Base-by-base conservation (phyloP, 148 eudicot genomes). In the Nyssa sinensis region DNA sequence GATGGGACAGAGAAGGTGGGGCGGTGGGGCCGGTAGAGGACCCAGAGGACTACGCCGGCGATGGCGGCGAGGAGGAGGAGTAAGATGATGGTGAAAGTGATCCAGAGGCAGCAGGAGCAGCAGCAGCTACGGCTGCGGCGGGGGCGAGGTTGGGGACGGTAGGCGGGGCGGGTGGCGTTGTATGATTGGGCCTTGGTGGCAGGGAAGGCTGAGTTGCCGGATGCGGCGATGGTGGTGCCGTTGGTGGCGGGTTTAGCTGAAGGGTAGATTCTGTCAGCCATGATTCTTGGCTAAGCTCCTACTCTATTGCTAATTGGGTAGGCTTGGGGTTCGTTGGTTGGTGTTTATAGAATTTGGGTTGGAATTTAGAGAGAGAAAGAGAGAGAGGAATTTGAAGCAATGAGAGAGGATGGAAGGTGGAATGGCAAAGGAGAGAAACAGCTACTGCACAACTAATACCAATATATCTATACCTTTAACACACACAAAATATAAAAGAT, bases 1-100 rank as follows among this genome's bases (percentile, higher is more conserved):
- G 89, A 67, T 30, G 87, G 55, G 57, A 89, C 77, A 35, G 87
- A 55, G 86, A 88, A 92, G 24, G 83, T 35, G 10, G 92, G 92
- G 9, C 83, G 86, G 24, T 83, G 85, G 16, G 97, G 97, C 47
- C 80, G 89, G 84, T 88, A 89, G 29, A 86, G 33, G 73, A 73
- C 59, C 77, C 71, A 92, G 57, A 92, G 62, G 29, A 83, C 75
- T 51, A 79, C 79, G 57, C 74, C 81, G 70, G 88, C 69, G 66
- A 84, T 39, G 76, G 89, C 86, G 49, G 83, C 90, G 51, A 87
- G 83, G 31, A 82, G 33, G 81, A 91, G 28, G 72, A 92, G n/a
- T 76, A 74, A 4, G 72, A 78, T n/a, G 76, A 84, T 29, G 28
- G 69, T 5, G 75, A 88, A 61, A 55, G 75, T 73, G 28, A 72